Percentiles rank a stretch among this genome's conserved stretches.
phyloP scores from a whole-genome alignment of 441 rosid species.

The Breynia disticha region DNA sequence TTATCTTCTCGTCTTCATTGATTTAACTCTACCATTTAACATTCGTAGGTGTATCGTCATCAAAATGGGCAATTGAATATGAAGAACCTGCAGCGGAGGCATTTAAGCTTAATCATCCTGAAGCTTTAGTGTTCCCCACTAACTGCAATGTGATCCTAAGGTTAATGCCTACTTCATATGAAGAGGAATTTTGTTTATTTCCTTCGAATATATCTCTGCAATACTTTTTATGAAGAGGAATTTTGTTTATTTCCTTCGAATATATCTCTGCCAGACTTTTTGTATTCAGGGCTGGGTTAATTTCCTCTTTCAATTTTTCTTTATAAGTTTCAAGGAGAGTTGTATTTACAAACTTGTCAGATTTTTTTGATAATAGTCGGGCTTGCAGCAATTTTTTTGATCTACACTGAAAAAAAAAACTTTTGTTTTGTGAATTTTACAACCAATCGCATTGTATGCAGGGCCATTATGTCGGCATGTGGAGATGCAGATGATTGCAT shows the following conservation, averaged over 20 bases:
- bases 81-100: slow-evolving; percentile 94
- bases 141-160: slow-evolving; percentile 90
- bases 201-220: not conserved
- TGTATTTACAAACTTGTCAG: too few species aligned
- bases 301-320: too few species aligned
- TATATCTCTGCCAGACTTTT: too few species aligned
- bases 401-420: too few species aligned
- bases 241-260: not conserved
- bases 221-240: slow-evolving; percentile 1
- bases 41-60: slow-evolving; percentile 47
- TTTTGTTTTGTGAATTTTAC: too few species aligned
- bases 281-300: too few species aligned
- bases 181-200: not conserved
- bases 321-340: too few species aligned
- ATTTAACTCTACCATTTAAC: not conserved
- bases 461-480: slow-evolving; percentile 72
- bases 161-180: slow-evolving; percentile 18
- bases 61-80: slow-evolving; percentile 96
- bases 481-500: slow-evolving; percentile 83
- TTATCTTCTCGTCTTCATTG: too few species aligned
- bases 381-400: too few species aligned
- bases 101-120: slow-evolving; percentile 72
- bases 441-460: slow-evolving; percentile 16
- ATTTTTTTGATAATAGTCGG: too few species aligned
- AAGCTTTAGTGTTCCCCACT: slow-evolving; percentile 51